Base-by-base conservation (phyloP, 345 rosid genomes). In the Corchorus olitorius region DNA sequence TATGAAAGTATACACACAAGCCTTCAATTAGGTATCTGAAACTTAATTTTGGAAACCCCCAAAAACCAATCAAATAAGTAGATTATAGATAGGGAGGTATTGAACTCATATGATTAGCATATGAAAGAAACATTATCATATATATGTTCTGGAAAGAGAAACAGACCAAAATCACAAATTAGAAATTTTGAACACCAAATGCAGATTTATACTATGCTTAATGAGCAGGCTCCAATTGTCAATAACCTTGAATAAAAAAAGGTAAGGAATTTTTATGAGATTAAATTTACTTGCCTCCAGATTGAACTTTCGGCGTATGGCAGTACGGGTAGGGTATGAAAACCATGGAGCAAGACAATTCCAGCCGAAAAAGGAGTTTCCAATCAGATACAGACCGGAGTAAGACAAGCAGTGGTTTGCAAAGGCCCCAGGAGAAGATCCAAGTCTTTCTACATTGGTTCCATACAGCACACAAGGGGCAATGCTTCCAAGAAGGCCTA, bases 401-500 rank as follows among this genome's bases (percentile, higher is more conserved):
- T 94, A 94, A 8, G 93, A 80, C 84, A 92, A 78, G 79, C 99
- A 91, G 67, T 91, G 97, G 76, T 77, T 87, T n/a, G 96, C 82
- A 84, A 95, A 95, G 41, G 92, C 88, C 75, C 93, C 97, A 0
- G 96, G 85, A 69, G 82, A 77, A 66, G 96, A 88, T 16, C 90
- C 92, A 74, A 95, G 91, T 78, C 99, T 90, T 88, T 93, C 99
- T 19, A 79, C 97, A 80, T 93, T 93, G 75, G 87, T 89, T 81
- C 99, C 99, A 82, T 93, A 89, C 58, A 95, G 80, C 83, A 92
- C 92, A 70, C 98, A 93, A 0, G 99, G 98, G 48, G 93, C 97
- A 76, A 88, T 52, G 73, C 96, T 88, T 83, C 99, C 98, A 79
- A 95, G 94, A 33, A 93, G 91, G 86, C 99, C 99, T 91, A 81